A percentile compares a stretch with the other conserved stretches of the same genome.
Evolutionary conservation across 2,329 filamentous ascomycete genomes (phyloP).

Genomic region (Seiridium unicorne): DNA sequence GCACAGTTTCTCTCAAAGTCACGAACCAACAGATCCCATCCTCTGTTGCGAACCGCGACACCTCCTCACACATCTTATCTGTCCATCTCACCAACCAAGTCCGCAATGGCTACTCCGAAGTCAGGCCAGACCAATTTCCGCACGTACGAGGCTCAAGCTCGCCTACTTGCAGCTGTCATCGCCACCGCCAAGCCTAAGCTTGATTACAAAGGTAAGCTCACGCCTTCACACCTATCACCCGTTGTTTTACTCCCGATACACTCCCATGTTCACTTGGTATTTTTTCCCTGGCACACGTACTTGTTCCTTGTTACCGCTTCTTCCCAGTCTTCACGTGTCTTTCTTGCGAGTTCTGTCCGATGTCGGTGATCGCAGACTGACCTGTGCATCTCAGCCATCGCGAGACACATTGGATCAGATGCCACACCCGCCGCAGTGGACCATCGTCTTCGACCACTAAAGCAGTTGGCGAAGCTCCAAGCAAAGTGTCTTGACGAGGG

Average conservation of each 20-base stretch:
- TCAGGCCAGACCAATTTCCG: conserved; percentile 49
- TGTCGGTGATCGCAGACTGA: background rate
- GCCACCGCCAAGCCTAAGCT: conserved; percentile 54
- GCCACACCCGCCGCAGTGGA: conserved; percentile 32
- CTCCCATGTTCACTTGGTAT: background rate
- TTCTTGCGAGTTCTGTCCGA: background rate
- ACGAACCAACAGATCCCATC: too few relatives aligned
- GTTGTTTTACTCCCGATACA: too few relatives aligned
- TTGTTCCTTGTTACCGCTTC: background rate
- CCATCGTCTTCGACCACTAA: conserved; percentile 37
- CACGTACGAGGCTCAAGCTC: conserved; percentile 57
- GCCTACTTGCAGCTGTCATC: conserved; percentile 60
- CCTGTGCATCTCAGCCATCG: conserved; percentile 9
- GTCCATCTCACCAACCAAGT: conserved; percentile 24
- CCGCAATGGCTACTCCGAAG: conserved; percentile 37
- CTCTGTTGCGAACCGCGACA: background rate
- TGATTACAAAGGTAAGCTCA: conserved; percentile 58
- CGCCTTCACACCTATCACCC: background rate
- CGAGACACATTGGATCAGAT: conserved; percentile 26
- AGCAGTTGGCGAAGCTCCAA: conserved; percentile 35
- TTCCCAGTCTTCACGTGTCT: background rate
- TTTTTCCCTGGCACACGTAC: conserved; percentile 4
- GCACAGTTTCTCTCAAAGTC: too few relatives aligned
- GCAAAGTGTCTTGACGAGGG: conserved; percentile 22
- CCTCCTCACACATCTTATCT: background rate